These are phyloP conservation scores for Pistacia vera DNA, from an alignment of 345 rosid species.

Conservation along the genomic window DNA sequence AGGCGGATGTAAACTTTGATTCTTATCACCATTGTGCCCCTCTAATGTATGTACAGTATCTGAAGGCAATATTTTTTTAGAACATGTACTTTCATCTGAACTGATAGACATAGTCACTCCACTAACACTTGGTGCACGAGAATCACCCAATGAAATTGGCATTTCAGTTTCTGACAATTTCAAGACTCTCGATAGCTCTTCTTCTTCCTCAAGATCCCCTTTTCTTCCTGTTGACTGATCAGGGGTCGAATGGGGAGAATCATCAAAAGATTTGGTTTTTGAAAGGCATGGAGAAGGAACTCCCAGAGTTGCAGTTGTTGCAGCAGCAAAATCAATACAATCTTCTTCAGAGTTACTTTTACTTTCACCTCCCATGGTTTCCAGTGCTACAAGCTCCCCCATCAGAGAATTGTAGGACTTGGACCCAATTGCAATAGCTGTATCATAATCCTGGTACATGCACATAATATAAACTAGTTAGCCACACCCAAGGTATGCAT, in stretches of 20 bases:
- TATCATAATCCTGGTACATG: constrained; percentile 67
- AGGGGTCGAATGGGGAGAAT: constrained; percentile 60
- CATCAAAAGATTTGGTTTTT: constrained; percentile 75
- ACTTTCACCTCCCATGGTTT: constrained; percentile 50
- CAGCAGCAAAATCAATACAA: constrained; percentile 93
- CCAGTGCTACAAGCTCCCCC: constrained; percentile 92
- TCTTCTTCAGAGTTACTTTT: constrained; percentile 59
- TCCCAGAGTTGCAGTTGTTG: constrained; percentile 91
- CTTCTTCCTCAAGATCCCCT: constrained; percentile 89
- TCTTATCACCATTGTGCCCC: constrained; percentile 25
- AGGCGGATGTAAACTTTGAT: constrained; percentile 24
- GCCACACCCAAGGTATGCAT: background rate
- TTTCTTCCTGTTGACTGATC: constrained; percentile 47
- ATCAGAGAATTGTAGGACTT: constrained; percentile 88
- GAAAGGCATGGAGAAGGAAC: constrained; percentile 93
- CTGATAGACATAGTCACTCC: constrained; percentile 32
- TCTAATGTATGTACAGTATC: constrained; percentile 27
- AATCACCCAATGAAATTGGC: constrained; percentile 26
- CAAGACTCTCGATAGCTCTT: constrained; percentile 68
- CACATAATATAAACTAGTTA: constrained; percentile 15
- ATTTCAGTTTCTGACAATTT: constrained; percentile 61
- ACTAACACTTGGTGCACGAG: constrained; percentile 30
- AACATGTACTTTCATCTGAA: constrained; percentile 40
- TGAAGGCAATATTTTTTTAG: constrained; percentile 20
- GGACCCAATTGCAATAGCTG: constrained; percentile 78